Evolutionary conservation across 2,329 filamentous ascomycete genomes (phyloP).

Genomic region (Aspergillus carbonarius): DNA sequence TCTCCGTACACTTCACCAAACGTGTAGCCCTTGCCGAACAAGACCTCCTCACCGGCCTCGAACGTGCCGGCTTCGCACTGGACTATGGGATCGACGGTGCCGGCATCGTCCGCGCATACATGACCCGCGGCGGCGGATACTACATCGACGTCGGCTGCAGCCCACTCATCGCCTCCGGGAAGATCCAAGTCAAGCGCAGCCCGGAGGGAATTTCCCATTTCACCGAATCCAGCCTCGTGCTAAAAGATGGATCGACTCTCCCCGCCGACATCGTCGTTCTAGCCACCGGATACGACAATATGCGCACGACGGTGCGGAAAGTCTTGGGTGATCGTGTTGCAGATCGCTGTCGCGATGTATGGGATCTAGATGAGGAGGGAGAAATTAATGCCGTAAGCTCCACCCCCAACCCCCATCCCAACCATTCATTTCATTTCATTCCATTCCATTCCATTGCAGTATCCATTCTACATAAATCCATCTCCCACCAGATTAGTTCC

Average conservation of each 20-base stretch:
- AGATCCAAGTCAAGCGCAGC: conserved; percentile 62
- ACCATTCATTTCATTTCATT: too few relatives aligned
- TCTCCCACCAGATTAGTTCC: too few relatives aligned
- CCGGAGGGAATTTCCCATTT: conserved; percentile 54
- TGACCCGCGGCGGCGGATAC: conserved; percentile 55
- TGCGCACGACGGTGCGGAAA: conserved; percentile 61
- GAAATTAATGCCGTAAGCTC: conserved; percentile 51
- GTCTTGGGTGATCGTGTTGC: conserved; percentile 64
- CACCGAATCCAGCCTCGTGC: conserved; percentile 45
- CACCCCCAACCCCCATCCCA: background rate
- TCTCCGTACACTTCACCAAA: conserved; percentile 45
- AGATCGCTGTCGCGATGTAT: conserved; percentile 57
- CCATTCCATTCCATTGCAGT: background rate
- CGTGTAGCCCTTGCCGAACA: conserved; percentile 44
- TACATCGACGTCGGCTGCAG: conserved; percentile 59
- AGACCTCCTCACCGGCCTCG: conserved; percentile 46
- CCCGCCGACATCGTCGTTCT: conserved; percentile 64
- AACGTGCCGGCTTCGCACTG: conserved; percentile 48
- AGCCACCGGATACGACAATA: conserved; percentile 67
- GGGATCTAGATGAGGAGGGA: conserved; percentile 59
- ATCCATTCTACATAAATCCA: too few relatives aligned
- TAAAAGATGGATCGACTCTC: conserved; percentile 57
- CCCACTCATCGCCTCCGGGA: conserved; percentile 56
- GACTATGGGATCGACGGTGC: conserved; percentile 42
- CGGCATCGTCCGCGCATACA: conserved; percentile 47